phyloP scores from a whole-genome alignment of 345 rosid genomes.

The Melaleuca alternifolia region DNA sequence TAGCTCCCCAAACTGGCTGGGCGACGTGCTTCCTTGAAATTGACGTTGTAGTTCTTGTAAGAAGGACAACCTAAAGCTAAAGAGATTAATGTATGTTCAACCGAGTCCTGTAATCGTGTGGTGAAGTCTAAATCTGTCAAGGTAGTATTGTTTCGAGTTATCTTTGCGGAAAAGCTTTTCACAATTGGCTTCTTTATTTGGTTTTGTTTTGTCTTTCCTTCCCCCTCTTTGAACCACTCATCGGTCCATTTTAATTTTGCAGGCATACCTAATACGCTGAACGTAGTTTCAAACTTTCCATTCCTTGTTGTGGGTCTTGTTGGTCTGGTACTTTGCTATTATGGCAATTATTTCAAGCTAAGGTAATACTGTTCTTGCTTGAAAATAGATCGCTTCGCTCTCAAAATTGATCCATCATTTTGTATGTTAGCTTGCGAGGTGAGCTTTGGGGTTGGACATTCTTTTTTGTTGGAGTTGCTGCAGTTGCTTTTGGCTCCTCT shows the following conservation, averaged over 20 bases:
- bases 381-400: not conserved
- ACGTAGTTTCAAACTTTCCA: conserved; percentile 89
- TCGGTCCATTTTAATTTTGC: conserved; percentile 6
- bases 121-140: not conserved
- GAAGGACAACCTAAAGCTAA: not conserved
- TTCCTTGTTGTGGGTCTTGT: conserved; percentile 73
- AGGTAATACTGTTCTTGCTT: conserved; percentile 19
- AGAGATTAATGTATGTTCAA: not conserved
- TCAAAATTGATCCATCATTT: not conserved
- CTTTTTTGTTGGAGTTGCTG: conserved; percentile 72
- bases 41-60: not conserved
- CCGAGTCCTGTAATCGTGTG: not conserved
- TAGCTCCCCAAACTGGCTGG: not conserved
- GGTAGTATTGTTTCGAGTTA: not conserved
- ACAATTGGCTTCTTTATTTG: not conserved
- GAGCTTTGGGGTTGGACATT: conserved; percentile 86
- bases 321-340: conserved; percentile 72
- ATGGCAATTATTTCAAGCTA: conserved; percentile 59
- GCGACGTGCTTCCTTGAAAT: not conserved
- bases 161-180: not conserved
- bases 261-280: conserved; percentile 81
- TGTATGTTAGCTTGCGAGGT: conserved; percentile 60
- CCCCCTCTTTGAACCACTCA: not conserved
- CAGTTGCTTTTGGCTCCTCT: conserved; percentile 77
- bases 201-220: not conserved